Percentiles rank a stretch among this genome's conserved stretches.
Conservation (phyloP, 257 asterid species). For the Solanum neorickii region DNA sequence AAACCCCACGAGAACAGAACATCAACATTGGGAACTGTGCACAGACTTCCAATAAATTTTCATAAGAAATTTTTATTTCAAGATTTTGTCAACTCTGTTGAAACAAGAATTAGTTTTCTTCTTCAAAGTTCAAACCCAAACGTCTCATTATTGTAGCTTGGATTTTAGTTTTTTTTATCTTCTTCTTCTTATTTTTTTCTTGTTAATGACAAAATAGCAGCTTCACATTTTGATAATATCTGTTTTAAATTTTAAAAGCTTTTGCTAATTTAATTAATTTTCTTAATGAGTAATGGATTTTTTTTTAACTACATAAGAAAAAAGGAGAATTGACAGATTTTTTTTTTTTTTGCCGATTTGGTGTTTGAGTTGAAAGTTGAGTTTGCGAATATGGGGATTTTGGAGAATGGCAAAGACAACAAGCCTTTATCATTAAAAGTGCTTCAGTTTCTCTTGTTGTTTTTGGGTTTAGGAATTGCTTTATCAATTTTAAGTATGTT, state of each 20-base stretch:
- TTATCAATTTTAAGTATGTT: slow-evolving; percentile 53
- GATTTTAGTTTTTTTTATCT: background rate
- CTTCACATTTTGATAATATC: background rate
- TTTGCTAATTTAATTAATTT: background rate
- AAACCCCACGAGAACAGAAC: background rate
- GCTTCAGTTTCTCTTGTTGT: slow-evolving; percentile 53
- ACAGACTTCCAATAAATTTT: background rate
- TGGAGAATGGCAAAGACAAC: slow-evolving; percentile 55
- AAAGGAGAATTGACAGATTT: background rate
- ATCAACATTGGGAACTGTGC: background rate
- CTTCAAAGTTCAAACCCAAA: background rate
- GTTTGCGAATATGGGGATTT: slow-evolving; percentile 37
- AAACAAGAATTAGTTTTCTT: slow-evolving; percentile 9
- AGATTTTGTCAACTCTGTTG: background rate
- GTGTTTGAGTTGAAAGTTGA: slow-evolving; percentile 5
- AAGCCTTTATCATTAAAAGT: slow-evolving; percentile 54
- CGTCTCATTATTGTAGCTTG: background rate
- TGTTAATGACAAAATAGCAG: background rate
- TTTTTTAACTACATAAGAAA: too few relatives aligned
- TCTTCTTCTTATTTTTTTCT: background rate
- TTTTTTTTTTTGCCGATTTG: background rate
- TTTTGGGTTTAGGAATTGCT: slow-evolving; percentile 56
- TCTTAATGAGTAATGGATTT: background rate
- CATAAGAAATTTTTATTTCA: background rate
- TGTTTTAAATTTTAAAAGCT: background rate